Conservation (phyloP, 2,329 filamentous ascomycete genomes). For the Alternaria brassicae region DNA sequence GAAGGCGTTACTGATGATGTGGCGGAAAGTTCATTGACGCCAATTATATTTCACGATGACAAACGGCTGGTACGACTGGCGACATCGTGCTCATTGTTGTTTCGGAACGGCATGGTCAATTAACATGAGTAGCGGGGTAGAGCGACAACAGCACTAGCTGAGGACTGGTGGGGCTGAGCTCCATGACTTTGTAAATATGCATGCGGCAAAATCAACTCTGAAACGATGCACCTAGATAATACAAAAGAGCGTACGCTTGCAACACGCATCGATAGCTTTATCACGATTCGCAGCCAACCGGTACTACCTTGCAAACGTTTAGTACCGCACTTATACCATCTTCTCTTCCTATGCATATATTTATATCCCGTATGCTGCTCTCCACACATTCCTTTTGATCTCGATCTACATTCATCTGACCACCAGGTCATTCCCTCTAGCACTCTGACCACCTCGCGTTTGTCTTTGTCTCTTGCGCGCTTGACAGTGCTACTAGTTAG, state of each 20-base stretch:
- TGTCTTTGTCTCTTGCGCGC: neutral
- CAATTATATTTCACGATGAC: too few species aligned
- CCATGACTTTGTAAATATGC: neutral
- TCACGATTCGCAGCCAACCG: neutral
- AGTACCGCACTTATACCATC: neutral
- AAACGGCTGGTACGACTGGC: neutral
- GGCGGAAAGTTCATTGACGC: too few species aligned
- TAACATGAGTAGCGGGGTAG: neutral
- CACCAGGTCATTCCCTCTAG: neutral
- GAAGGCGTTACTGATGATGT: conserved; percentile 26
- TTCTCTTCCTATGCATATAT: neutral
- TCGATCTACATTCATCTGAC: too few species aligned
- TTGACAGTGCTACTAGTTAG: neutral
- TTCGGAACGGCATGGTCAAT: neutral
- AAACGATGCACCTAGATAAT: neutral
- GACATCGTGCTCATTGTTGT: too few species aligned
- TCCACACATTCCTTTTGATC: too few species aligned
- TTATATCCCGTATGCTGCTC: neutral
- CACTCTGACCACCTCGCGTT: neutral
- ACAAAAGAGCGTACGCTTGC: neutral
- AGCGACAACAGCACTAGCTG: neutral
- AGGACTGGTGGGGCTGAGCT: neutral
- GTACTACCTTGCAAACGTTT: neutral
- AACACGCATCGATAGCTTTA: neutral
- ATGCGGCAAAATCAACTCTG: neutral